Evolutionary conservation across 108 stramenopile genomes (phyloP), one percentile per base, ranked within the genome.

Genomic region (Skeletonema grethae): DNA sequence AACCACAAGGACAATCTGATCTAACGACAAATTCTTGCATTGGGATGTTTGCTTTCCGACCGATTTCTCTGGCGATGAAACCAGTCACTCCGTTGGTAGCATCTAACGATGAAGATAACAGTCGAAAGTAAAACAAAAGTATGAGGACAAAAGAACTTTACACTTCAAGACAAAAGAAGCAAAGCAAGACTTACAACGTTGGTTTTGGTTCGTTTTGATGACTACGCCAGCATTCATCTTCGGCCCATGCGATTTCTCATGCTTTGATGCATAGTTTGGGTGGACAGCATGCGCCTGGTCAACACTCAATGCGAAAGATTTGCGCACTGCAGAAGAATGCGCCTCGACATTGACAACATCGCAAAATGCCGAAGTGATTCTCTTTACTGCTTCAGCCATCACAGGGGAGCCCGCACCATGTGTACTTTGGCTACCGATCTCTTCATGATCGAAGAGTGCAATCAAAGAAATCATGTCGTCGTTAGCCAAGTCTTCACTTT

Each of bases 231-330:
- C 80, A 82, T 97, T 96, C 83, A 98, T 70, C 57, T 84, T 82
- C 4, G 97, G 97, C 2, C 90, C 85, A 69, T 97, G 94, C 13
- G 68, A 72, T 30, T 88, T 72, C 59, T 98, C 97, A 80, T 98
- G 96, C 70, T 96, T 95, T 60, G 85, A 75, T 12, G 85, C 62
- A 78, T 96, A 98, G 71, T 97, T 97, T 10, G 97, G 96, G 75
- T 98, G 97, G 25, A 95, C 73, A 5, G 96, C 96, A 86, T 98
- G 97, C 8, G 97, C 96, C 86, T 90, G 89, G 77, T 98, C 97
- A 60, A 88, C 90, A 48, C 87, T 84, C 59, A 98, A 72, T 24
- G 94, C 63, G 65, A 97, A 95, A 29, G 88, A 91, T 29, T 75
- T 78, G 43, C 87, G 85, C 50, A 86, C 77, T 69, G 84, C 79